Percentiles rank a stretch among this genome's conserved stretches.
Evolutionary conservation across 2,329 filamentous ascomycete species (phyloP).

Genomic region (Colletotrichum tabaci): DNA sequence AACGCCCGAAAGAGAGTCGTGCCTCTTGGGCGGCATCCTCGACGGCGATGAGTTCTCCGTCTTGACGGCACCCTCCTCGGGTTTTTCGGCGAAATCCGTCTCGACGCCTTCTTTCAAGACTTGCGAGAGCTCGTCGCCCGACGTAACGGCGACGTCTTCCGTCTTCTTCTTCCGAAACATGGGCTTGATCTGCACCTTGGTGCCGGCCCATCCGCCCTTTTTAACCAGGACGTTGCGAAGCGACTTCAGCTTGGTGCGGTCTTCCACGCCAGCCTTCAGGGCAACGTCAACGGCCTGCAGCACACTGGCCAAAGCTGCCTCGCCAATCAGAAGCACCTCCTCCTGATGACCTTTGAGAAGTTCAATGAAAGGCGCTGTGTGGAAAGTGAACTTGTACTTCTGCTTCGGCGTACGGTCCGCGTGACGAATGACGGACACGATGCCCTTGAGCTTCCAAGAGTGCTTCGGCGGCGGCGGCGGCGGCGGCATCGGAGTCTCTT

Average conservation of each 20-base stretch:
- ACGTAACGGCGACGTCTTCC: constrained; percentile 62
- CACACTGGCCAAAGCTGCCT: constrained; percentile 90
- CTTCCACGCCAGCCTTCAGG: constrained; percentile 84
- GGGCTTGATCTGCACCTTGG: constrained; percentile 98
- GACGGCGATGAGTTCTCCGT: constrained; percentile 31
- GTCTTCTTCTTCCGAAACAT: constrained; percentile 95
- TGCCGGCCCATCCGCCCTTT: constrained; percentile 94
- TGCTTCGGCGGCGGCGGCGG: constrained; percentile 85
- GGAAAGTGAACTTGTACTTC: constrained; percentile 99
- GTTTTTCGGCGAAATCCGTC: constrained; percentile 44
- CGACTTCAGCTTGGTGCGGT: constrained; percentile 86
- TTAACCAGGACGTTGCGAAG: constrained; percentile 90
- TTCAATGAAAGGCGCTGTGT: constrained; percentile 95
- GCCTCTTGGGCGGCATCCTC: constrained; percentile 71
- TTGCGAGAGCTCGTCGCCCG: constrained; percentile 51
- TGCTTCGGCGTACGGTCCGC: constrained; percentile 98
- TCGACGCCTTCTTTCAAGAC: constrained; percentile 52
- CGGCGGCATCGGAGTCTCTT: constrained; percentile 71
- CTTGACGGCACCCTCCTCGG: constrained; percentile 38
- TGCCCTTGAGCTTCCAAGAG: constrained; percentile 97
- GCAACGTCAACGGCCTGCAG: constrained; percentile 89
- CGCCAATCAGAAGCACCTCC: constrained; percentile 93
- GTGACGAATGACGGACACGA: constrained; percentile 96
- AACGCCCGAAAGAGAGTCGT: constrained; percentile 89
- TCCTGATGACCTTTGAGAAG: constrained; percentile 95